Evolutionary conservation across 2,329 filamentous ascomycete genomes (phyloP), one percentile per base, ranked within the genome.

Genomic region (Nemania sp.): DNA sequence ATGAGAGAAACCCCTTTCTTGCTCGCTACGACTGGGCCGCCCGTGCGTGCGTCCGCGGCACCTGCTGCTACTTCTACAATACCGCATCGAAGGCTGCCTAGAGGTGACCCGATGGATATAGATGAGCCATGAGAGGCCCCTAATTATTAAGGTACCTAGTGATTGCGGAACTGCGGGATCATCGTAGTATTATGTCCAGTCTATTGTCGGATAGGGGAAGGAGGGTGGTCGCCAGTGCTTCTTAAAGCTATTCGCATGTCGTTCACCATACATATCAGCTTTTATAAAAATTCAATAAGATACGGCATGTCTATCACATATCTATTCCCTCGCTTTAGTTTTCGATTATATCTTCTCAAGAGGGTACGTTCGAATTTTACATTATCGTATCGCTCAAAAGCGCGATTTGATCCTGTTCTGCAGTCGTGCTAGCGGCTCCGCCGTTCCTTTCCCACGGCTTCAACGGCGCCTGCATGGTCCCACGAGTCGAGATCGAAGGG

Each of bases 361-460:
- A 34, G 17, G 20, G 20, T 18, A 40, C 18, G 3, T 7, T n/a
- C 45, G 20, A 25, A 3, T 52, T 29, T 13, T 29, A 39, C 5
- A 40, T 49, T 9, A 10, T 15, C 6, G 29, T 45, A 39, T 59
- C 12, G 29, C 39, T 40, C 12, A 34, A 59, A 59, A 34, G 5
- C 13, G 29, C 21, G 34, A 11, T 13, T 39, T 17, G 56, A 42
- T 37, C 42, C 48, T 60, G 60, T 20, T 39, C 56, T 46, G 46
- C 37, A 25, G 18, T 47, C 25, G 49, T n/a, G 37, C 15, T 35
- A 10, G 42, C 3, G 17, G 20, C 25, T 17, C 10, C 32, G 17
- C 39, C 46, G 49, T 46, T 56, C 46, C 50, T 86, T 76, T 92
- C 90, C 90, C 90, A 93, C 1, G 90, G 90, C 76, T 79, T 79